Base-by-base conservation (phyloP, 2,329 filamentous ascomycete species). In the Aureobasidium sp. region DNA sequence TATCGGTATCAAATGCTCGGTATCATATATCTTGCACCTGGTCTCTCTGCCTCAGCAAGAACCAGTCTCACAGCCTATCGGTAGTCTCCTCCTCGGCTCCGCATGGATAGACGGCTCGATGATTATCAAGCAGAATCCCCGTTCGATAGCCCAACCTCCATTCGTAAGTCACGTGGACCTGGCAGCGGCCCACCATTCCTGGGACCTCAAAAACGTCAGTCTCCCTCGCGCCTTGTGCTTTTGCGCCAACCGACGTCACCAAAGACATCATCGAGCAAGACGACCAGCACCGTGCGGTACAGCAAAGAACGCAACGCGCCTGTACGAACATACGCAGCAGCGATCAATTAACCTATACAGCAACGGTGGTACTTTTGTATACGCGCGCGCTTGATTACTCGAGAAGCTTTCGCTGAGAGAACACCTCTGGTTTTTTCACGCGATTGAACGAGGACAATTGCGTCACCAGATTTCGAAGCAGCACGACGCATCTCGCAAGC, bases 291-390 rank as follows among this genome's bases (percentile, higher is more conserved):
- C 55, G 55, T 58, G 55, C 55, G 31, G 42, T 39, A 58, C 55
- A 58, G 55, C 45, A 48, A 48, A 48, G 42, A 58, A 58, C 55
- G n/a, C 31, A 47, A 58, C 55, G 55, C 55, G 55, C 42, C 42
- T 37, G 34, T 47, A 48, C 55, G 42, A 48, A 29, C 20, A 36
- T 31, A 47, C 55, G 55, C 42, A 14, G 55, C 55, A 58, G 55
- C 42, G 42, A 58, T 58, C 55, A 22, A 34, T 45, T 20, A 36
- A 45, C 29, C 29, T 27, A 57, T 57, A 31, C 27, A 57, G 53
- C 27, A 22, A 45, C 51, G 22, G 51, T 42, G 37, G 22, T 41
- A 41, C 27, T 48, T 48, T 58, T 37, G 45, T 31, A 41, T 12
- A 36, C 41, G 20, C 55, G 31, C 42, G 42, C 42, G 34, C 39